Conservation (phyloP, 805 yeast genomes). For the Wickerhamomyces mucosus region DNA sequence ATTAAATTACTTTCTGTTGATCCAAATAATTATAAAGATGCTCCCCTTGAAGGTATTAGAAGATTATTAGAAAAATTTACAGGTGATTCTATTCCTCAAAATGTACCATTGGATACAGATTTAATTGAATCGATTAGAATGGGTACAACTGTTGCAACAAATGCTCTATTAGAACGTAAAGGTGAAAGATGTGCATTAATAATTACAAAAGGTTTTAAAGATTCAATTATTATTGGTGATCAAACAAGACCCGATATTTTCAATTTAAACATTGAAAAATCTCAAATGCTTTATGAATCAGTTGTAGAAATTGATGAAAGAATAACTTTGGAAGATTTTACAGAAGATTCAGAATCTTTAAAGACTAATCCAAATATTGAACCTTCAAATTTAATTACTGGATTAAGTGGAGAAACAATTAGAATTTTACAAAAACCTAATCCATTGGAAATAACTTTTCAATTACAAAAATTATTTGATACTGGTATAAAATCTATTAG, state of each 20-base stretch:
- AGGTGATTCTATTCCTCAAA: constrained; percentile 46
- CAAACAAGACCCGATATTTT: constrained; percentile 89
- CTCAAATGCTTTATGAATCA: constrained; percentile 58
- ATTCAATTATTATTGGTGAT: constrained; percentile 75
- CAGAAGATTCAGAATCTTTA: constrained; percentile 54
- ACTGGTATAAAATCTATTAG: constrained; percentile 63
- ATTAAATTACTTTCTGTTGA: constrained; percentile 82
- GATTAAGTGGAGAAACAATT: constrained; percentile 62
- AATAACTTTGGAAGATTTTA: constrained; percentile 72
- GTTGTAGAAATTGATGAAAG: constrained; percentile 88
- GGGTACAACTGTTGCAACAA: constrained; percentile 96
- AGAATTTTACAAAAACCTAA: constrained; percentile 47
- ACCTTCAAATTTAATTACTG: constrained; percentile 31
- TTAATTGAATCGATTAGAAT: constrained; percentile 62
- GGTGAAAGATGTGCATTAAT: constrained; percentile 83
- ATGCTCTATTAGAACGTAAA: constrained; percentile 85
- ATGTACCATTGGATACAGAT: constrained; percentile 49
- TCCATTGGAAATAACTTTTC: constrained; percentile 28
- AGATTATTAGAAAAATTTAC: constrained; percentile 57
- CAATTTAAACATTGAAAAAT: constrained; percentile 66
- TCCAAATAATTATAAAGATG: constrained; percentile 80
- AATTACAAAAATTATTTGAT: constrained; percentile 36
- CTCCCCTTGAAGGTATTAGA: constrained; percentile 88
- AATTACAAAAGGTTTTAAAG: constrained; percentile 84
- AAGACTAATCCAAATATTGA: constrained; percentile 17